Percentiles rank a stretch among this genome's conserved stretches.
Conservation (phyloP, 140 eudicot species). For the Flaveria floridana region DNA sequence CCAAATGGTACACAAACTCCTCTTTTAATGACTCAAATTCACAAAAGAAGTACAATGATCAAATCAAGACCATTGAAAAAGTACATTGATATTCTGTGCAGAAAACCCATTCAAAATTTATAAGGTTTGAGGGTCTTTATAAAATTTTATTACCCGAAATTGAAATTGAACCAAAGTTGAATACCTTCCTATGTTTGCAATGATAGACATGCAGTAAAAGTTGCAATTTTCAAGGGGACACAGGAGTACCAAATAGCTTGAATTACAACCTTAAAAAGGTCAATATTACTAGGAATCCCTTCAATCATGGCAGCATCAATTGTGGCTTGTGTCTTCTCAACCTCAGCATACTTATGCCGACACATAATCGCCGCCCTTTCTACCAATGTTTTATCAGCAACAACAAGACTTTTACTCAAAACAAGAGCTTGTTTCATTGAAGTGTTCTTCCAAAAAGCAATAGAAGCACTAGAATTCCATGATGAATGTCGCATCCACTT, state of each 20-base stretch:
- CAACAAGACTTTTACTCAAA: constrained; percentile 66
- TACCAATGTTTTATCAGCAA: constrained; percentile 64
- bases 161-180: constrained; percentile 3
- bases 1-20: not conserved
- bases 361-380: constrained; percentile 63
- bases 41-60: not conserved
- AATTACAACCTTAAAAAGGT: constrained; percentile 71
- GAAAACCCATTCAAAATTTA: not conserved
- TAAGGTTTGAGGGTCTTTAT: not conserved
- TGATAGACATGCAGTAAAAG: not conserved
- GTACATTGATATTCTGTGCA: not conserved
- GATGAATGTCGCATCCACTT: constrained; percentile 82
- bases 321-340: constrained; percentile 84
- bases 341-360: constrained; percentile 52
- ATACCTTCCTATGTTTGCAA: not conserved
- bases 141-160: not conserved
- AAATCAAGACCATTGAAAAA: not conserved
- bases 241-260: not conserved
- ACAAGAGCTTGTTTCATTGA: constrained; percentile 51
- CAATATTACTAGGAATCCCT: constrained; percentile 94
- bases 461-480: constrained; percentile 64
- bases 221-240: constrained; percentile 4
- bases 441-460: constrained; percentile 67
- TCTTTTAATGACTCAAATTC: not conserved
- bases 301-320: constrained; percentile 90